phyloP scores from a whole-genome alignment of 352 stramenopile species.

The Elongisporangium anandrum region DNA sequence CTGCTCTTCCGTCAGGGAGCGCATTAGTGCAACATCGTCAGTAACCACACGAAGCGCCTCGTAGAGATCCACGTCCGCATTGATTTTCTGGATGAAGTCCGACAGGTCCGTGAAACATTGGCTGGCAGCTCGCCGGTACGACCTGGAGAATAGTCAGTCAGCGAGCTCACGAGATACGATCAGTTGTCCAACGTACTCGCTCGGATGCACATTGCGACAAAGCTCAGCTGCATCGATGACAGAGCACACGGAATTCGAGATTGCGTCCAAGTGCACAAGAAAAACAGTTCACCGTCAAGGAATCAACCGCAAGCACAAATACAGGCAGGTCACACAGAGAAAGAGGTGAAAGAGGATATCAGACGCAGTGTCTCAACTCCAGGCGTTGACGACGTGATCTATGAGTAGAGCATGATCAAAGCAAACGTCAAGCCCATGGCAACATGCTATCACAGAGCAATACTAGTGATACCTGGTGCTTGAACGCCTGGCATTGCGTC shows the following conservation, averaged over 20 bases:
- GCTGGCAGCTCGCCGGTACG: slow-evolving; percentile 81
- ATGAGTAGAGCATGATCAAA: not conserved
- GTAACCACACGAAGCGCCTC: slow-evolving; percentile 70
- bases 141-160: slow-evolving; percentile 9
- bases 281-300: slow-evolving; percentile 5
- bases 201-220: slow-evolving; percentile 91
- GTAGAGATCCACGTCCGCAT: slow-evolving; percentile 91
- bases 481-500: slow-evolving; percentile 45
- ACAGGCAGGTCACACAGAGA: not conserved
- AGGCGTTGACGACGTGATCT: slow-evolving; percentile 50
- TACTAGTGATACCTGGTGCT: slow-evolving; percentile 56
- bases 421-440: not conserved
- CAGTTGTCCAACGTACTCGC: slow-evolving; percentile 48
- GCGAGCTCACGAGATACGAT: not conserved
- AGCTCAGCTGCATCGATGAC: slow-evolving; percentile 96
- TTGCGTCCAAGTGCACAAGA: slow-evolving; percentile 81
- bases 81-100: slow-evolving; percentile 94
- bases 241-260: slow-evolving; percentile 94
- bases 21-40: slow-evolving; percentile 42
- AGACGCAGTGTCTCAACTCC: slow-evolving; percentile 64
- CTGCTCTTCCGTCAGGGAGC: slow-evolving; percentile 86
- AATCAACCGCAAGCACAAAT: not conserved
- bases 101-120: slow-evolving; percentile 89
- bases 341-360: slow-evolving; percentile 26
- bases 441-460: too few relatives aligned